These are phyloP conservation scores for Ogataea haglerorum DNA, from an alignment of 805 yeast genomes.

Conservation along the genomic window DNA sequence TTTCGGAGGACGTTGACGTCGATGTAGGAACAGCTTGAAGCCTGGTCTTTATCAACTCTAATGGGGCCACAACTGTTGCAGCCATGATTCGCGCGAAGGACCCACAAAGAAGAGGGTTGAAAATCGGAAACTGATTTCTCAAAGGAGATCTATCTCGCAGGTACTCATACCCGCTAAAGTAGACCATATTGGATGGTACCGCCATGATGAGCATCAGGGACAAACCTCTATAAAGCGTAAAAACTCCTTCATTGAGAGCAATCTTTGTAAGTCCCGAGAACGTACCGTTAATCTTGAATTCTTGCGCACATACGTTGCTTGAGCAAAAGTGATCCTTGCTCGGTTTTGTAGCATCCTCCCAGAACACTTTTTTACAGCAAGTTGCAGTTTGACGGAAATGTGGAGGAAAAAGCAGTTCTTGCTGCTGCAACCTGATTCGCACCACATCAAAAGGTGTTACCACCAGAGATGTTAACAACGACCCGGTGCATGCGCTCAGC, in stretches of 20 bases:
- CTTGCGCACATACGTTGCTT: constrained; percentile 39
- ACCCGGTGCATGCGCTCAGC: constrained; percentile 77
- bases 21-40: constrained; percentile 79
- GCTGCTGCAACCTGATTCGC: constrained; percentile 74
- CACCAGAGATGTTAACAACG: constrained; percentile 65
- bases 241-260: constrained; percentile 65
- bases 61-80: constrained; percentile 81
- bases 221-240: constrained; percentile 86
- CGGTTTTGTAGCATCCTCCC: constrained; percentile 23
- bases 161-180: constrained; percentile 90
- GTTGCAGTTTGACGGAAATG: constrained; percentile 24
- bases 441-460: constrained; percentile 84
- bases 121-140: constrained; percentile 26
- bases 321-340: constrained; percentile 35
- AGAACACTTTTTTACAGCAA: constrained; percentile 39
- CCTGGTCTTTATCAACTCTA: constrained; percentile 84
- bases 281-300: constrained; percentile 56
- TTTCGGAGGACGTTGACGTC: constrained; percentile 33
- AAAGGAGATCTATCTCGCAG: constrained; percentile 73
- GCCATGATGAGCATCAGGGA: constrained; percentile 83
- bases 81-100: constrained; percentile 77
- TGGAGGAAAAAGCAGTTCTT: constrained; percentile 51
- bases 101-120: constrained; percentile 84
- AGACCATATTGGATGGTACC: constrained; percentile 87
- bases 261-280: constrained; percentile 70